Base-by-base conservation (phyloP, 805 yeast genomes). In the Candida railenensis region DNA sequence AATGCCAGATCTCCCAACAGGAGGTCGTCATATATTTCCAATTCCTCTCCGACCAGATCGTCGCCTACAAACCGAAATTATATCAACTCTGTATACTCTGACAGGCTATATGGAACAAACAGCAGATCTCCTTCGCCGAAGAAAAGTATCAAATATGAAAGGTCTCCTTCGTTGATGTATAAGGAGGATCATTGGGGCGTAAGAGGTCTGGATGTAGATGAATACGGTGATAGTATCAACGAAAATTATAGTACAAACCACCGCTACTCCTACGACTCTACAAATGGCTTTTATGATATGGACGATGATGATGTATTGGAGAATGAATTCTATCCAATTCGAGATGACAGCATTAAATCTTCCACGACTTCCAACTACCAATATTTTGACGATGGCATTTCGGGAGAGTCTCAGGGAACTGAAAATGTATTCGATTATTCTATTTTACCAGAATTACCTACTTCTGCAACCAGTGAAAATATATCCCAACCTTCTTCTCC, bases 361-460 rank as follows among this genome's bases (percentile, higher is more conserved):
- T 25, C 30, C 11, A 58, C 68, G 3, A 65, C 66, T 2, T 36
- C 39, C 14, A 15, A 36, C 18, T 36, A 36, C 14, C 39, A 36
- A 15, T 19, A 39, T 28, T 30, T 5, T 43, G 53, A 54, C 4
- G 39, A 44, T 22, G 45, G 43, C 5, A 25, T 11, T 25, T 11
- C 11, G 30, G 30, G 30, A 25, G 30, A 25, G 30, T 7, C 11
- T 11, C 30, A 7, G 30, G 9, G 5, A 11, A 5, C 30, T 11
- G 11, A 5, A 7, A 25, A 25, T 25, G 9, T 25, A 25, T 68
- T 69, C 52, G 73, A 69, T 51, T 68, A 65, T 45, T 62, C 70
- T 1, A 58, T 56, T 7, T 50, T 69, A 16, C 74, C 74, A 0
- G 71, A 68, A 25, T 53, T 69, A 5, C 74, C 65, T 9, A 47